Percentiles rank a stretch among this genome's conserved stretches.
These are phyloP conservation scores for Venturiaceae sp. DNA, from an alignment of 2,329 filamentous ascomycete species.

Conservation along the genomic window DNA sequence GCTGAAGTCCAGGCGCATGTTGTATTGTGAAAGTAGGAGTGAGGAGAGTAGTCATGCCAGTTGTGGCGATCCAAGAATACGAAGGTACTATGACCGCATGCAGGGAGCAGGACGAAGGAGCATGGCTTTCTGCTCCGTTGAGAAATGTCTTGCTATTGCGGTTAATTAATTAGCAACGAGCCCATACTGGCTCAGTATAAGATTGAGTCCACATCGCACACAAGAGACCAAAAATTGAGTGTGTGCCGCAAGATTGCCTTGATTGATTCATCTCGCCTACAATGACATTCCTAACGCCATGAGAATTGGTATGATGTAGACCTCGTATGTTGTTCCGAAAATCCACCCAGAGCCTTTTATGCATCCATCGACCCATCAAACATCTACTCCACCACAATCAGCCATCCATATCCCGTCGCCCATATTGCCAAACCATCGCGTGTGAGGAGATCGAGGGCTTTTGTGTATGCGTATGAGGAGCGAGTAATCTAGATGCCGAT, in stretches of 20 bases:
- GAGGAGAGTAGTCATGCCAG: too few species aligned
- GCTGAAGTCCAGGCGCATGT: too few species aligned
- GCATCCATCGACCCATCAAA: neutral
- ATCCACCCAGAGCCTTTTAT: neutral
- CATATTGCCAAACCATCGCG: constrained; percentile 1
- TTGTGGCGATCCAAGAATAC: too few species aligned
- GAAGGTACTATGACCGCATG: too few species aligned
- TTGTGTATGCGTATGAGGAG: constrained; percentile 16
- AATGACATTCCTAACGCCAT: neutral
- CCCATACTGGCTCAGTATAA: too few species aligned
- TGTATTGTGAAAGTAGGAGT: too few species aligned
- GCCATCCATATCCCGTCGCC: neutral
- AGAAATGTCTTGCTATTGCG: too few species aligned
- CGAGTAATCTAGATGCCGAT: constrained; percentile 84
- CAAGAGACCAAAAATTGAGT: too few species aligned
- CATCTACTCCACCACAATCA: neutral
- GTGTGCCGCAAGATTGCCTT: neutral
- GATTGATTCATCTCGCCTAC: neutral
- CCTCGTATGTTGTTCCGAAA: neutral
- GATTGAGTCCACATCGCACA: too few species aligned
- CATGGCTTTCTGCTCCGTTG: too few species aligned
- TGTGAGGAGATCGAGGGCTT: neutral
- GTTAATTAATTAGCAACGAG: too few species aligned
- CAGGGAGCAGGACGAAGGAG: too few species aligned
- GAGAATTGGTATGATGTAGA: neutral